Percentiles rank a stretch among this genome's conserved stretches.
phyloP scores from a whole-genome alignment of 2,329 filamentous ascomycete genomes.

The Xylariomycetidae sp. region DNA sequence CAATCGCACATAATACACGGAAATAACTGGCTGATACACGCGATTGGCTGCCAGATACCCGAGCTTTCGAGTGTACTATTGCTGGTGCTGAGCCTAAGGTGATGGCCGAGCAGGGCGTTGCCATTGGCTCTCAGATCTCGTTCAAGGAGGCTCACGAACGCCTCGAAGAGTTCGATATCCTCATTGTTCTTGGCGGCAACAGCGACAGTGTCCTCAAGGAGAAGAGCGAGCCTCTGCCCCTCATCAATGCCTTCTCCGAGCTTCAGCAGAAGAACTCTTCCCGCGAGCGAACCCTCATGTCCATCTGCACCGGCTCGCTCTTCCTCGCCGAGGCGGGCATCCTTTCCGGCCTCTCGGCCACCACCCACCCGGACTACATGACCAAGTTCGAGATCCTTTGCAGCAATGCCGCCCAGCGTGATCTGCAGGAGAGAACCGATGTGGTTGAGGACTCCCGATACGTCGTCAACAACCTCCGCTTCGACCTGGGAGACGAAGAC shows the following conservation, averaged over 20 bases:
- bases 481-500: slow-evolving; percentile 74
- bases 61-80: slow-evolving; percentile 54
- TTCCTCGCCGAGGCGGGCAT: slow-evolving; percentile 72
- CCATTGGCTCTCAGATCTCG: slow-evolving; percentile 67
- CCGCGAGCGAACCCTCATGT: slow-evolving; percentile 75
- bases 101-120: slow-evolving; percentile 56
- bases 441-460: slow-evolving; percentile 76
- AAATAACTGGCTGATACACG: slow-evolving; percentile 11
- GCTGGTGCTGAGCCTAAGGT: slow-evolving; percentile 48
- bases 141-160: slow-evolving; percentile 72
- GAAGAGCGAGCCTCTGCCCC: slow-evolving; percentile 60
- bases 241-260: slow-evolving; percentile 73
- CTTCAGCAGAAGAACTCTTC: slow-evolving; percentile 72
- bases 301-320: slow-evolving; percentile 73
- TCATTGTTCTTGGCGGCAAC: slow-evolving; percentile 71
- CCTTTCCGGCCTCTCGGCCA: slow-evolving; percentile 72
- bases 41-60: slow-evolving; percentile 34
- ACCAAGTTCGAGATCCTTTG: slow-evolving; percentile 78
- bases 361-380: slow-evolving; percentile 74
- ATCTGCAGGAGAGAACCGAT: slow-evolving; percentile 71
- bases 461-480: slow-evolving; percentile 86
- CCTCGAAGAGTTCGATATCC: slow-evolving; percentile 70
- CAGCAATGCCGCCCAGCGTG: slow-evolving; percentile 63
- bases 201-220: slow-evolving; percentile 57
- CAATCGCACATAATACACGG: too few species aligned